These are phyloP conservation scores for Globisporangium radiosum DNA, from an alignment of 352 stramenopile species.

Conservation along the genomic window DNA sequence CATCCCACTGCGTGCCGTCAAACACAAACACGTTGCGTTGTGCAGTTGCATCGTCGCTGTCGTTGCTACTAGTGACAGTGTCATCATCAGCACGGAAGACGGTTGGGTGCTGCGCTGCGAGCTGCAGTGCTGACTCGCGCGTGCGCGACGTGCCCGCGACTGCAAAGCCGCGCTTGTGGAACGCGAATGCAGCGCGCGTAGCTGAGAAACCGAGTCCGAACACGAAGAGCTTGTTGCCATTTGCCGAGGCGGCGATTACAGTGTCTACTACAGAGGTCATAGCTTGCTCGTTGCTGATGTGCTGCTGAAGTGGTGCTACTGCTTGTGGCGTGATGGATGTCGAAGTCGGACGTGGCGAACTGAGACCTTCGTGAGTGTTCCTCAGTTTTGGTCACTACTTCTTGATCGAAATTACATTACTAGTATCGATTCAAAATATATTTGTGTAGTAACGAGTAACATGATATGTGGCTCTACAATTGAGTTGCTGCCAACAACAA, in stretches of 20 bases:
- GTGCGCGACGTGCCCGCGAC: conserved; percentile 75
- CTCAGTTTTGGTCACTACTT: no score
- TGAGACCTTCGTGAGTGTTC: no score
- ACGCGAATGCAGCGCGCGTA: conserved; percentile 55
- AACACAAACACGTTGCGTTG: conserved; percentile 74
- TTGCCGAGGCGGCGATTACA: no score
- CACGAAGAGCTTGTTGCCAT: conserved; percentile 67
- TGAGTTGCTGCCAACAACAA: no score
- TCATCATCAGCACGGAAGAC: conserved; percentile 29
- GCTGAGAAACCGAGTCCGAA: conserved; percentile 88
- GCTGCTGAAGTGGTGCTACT: not conserved
- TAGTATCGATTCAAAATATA: no score
- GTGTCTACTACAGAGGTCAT: not conserved
- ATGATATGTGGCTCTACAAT: no score
- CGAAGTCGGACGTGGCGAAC: no score
- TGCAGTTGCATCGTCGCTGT: not conserved
- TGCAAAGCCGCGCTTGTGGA: conserved; percentile 49
- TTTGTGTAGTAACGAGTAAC: no score
- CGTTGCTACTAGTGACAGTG: not conserved
- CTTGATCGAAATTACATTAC: no score
- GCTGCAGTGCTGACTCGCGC: conserved; percentile 31
- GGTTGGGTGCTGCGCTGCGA: conserved; percentile 25
- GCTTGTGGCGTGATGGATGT: not conserved
- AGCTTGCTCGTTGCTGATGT: no score
- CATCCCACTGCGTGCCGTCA: conserved; percentile 52